These are phyloP conservation scores for Starmera stellimalicola DNA, from an alignment of 1,139 yeast species.

Conservation along the genomic window DNA sequence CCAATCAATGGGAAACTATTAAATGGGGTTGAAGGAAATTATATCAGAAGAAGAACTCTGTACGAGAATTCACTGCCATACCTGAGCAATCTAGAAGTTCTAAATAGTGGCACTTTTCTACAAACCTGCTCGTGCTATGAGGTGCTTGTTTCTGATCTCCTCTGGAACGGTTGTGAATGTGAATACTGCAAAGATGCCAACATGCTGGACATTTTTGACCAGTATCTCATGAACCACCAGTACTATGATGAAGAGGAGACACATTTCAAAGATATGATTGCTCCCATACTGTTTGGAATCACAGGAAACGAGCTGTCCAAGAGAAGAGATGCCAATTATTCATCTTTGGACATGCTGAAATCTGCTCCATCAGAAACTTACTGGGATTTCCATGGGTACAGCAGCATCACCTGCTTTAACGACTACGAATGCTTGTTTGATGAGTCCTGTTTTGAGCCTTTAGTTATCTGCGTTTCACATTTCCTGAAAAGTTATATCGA, in stretches of 20 bases:
- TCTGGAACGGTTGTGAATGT: constrained; percentile 76
- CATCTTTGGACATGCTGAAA: constrained; percentile 19
- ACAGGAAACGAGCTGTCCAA: constrained; percentile 32
- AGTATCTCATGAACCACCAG: constrained; percentile 51
- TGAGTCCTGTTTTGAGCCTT: constrained; percentile 18
- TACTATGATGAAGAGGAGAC: constrained; percentile 38
- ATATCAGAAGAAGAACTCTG: constrained; percentile 43
- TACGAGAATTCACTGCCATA: constrained; percentile 40
- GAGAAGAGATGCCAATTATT: constrained; percentile 2
- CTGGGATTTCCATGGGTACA: constrained; percentile 32
- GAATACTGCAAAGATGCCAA: constrained; percentile 31
- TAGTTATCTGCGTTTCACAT: constrained; percentile 24
- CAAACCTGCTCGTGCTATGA: constrained; percentile 59
- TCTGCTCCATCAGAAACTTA: constrained; percentile 20
- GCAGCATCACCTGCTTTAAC: constrained; percentile 22
- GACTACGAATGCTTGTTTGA: constrained; percentile 25
- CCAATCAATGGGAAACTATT: constrained; percentile 36
- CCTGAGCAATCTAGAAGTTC: constrained; percentile 29
- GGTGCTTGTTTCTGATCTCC: constrained; percentile 52
- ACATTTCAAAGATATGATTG: constrained; percentile 48
- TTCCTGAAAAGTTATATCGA: constrained; percentile 20
- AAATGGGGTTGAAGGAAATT: constrained; percentile 70
- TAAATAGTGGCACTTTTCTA: constrained; percentile 49
- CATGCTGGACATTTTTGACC: constrained; percentile 43
- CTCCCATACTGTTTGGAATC: constrained; percentile 44